Conservation (phyloP, 2,329 filamentous ascomycete species). For the Fusarium sp. region DNA sequence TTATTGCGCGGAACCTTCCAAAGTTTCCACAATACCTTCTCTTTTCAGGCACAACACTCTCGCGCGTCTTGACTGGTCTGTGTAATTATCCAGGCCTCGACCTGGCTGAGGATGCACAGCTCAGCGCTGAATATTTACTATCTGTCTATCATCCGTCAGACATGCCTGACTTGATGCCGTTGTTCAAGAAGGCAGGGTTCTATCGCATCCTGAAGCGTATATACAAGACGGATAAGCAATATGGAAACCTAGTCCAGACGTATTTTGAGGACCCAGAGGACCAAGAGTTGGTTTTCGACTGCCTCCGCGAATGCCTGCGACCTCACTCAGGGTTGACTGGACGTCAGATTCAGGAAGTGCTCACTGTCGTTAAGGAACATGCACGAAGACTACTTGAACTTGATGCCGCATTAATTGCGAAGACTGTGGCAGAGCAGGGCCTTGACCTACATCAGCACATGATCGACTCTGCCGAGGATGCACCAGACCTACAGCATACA, state of each 20-base stretch:
- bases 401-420: slow-evolving; percentile 71
- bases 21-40: slow-evolving; percentile 97
- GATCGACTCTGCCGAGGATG: slow-evolving; percentile 68
- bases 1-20: slow-evolving; percentile 92
- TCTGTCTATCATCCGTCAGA: slow-evolving; percentile 94
- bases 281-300: slow-evolving; percentile 78
- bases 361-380: slow-evolving; percentile 71
- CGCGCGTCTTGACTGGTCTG: slow-evolving; percentile 80
- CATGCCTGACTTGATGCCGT: slow-evolving; percentile 76
- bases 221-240: slow-evolving; percentile 82
- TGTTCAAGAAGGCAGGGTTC: slow-evolving; percentile 83
- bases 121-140: slow-evolving; percentile 95
- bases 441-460: slow-evolving; percentile 73
- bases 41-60: slow-evolving; percentile 85
- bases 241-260: slow-evolving; percentile 77
- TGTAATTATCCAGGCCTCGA: slow-evolving; percentile 85
- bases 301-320: slow-evolving; percentile 78
- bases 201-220: slow-evolving; percentile 91
- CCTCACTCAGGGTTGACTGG: slow-evolving; percentile 69
- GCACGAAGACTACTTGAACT: slow-evolving; percentile 73
- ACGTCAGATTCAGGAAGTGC: slow-evolving; percentile 78
- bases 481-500: slow-evolving; percentile 73
- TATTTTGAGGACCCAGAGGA: slow-evolving; percentile 89
- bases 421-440: slow-evolving; percentile 68
- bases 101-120: slow-evolving; percentile 89